phyloP scores from a whole-genome alignment of 23 red algal species.

The Agarophyton chilense region DNA sequence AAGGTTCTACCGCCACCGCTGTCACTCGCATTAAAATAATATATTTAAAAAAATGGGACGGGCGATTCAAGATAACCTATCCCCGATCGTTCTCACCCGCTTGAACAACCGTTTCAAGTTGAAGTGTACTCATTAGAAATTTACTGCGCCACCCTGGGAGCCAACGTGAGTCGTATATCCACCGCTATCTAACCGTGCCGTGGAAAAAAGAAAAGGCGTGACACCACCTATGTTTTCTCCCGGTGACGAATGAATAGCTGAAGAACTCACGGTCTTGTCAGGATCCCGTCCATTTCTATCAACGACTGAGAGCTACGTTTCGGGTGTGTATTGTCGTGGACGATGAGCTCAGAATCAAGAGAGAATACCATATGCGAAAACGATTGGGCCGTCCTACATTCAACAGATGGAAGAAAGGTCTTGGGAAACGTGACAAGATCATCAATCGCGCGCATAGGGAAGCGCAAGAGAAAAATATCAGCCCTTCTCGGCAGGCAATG shows the following conservation, averaged over 20 bases:
- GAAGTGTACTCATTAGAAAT: too few species aligned
- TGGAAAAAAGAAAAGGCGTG: too few species aligned
- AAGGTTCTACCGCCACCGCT: not conserved
- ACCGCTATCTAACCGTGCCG: too few species aligned
- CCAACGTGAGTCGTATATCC: too few species aligned
- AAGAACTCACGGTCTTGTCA: not conserved
- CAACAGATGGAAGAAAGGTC: constrained; percentile 51
- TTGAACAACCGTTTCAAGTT: too few species aligned
- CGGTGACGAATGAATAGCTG: too few species aligned
- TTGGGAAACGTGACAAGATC: constrained; percentile 36
- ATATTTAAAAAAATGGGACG: not conserved
- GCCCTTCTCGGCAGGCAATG: constrained; percentile 46
- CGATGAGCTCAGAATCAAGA: not conserved
- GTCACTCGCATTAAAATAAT: not conserved
- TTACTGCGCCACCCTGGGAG: too few species aligned
- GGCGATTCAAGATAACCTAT: too few species aligned
- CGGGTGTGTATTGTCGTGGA: not conserved
- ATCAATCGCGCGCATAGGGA: constrained; percentile 42
- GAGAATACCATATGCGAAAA: constrained; percentile 2
- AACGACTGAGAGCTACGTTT: not conserved
- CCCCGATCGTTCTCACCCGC: too few species aligned
- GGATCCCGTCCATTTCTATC: not conserved
- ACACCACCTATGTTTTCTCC: too few species aligned
- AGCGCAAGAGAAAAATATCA: constrained; percentile 58
- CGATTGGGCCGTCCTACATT: constrained; percentile 59